Evolutionary conservation across 306 rosid genomes (phyloP).

Genomic region (Rosa lucieae): DNA sequence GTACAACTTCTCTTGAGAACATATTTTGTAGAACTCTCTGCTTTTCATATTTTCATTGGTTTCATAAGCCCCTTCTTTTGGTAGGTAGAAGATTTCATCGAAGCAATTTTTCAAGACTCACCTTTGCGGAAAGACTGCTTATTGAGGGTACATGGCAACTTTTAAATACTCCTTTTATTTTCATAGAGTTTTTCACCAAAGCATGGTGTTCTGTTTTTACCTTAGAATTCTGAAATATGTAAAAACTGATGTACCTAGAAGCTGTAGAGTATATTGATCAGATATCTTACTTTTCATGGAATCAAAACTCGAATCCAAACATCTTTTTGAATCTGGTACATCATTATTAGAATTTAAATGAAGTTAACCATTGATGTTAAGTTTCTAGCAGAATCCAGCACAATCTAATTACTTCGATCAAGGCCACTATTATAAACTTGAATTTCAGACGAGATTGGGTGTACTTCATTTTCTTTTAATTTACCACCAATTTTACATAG

Average conservation of each 20-base stretch:
- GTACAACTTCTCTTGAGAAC: constrained; percentile 41
- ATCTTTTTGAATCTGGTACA: neutral
- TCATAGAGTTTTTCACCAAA: neutral
- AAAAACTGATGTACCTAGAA: neutral
- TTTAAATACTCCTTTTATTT: constrained; percentile 28
- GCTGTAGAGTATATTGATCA: neutral
- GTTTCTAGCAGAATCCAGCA: too few species aligned
- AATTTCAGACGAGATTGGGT: too few species aligned
- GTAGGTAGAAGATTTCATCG: constrained; percentile 74
- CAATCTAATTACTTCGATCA: neutral
- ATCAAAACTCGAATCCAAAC: neutral
- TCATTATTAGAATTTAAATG: too few species aligned
- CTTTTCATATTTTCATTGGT: neutral
- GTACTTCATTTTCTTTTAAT: too few species aligned
- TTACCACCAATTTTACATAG: too few species aligned
- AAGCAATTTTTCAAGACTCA: constrained; percentile 84
- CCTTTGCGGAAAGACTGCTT: constrained; percentile 75
- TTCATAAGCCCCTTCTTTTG: constrained; percentile 16
- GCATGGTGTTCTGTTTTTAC: neutral
- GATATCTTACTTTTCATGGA: neutral
- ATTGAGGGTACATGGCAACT: constrained; percentile 54
- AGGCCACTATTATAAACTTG: neutral
- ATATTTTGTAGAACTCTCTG: neutral
- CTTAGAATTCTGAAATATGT: neutral
- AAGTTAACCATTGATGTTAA: neutral